phyloP scores from a whole-genome alignment of 2,329 filamentous ascomycete species.

The Aspergillus hortae region DNA sequence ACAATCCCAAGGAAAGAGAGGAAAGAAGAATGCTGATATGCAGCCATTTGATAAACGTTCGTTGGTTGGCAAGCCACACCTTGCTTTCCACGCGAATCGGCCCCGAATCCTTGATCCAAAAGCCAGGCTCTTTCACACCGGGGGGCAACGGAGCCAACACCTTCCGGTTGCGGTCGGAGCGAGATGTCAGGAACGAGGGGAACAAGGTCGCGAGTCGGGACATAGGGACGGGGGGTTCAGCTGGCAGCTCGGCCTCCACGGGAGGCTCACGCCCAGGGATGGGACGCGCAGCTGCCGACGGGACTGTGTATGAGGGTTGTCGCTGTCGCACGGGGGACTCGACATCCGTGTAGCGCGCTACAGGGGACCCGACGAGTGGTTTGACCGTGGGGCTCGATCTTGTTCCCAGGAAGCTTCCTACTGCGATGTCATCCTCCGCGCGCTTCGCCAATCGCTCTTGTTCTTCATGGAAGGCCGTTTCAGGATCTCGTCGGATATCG shows the following conservation, averaged over 20 bases:
- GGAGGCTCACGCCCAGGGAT: slow-evolving; percentile 41
- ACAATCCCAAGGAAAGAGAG: slow-evolving; percentile 76
- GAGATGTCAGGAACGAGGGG: slow-evolving; percentile 76
- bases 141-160: slow-evolving; percentile 65
- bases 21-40: slow-evolving; percentile 88
- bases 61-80: slow-evolving; percentile 97
- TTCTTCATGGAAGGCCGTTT: slow-evolving; percentile 85
- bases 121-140: slow-evolving; percentile 78
- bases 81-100: slow-evolving; percentile 93
- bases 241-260: slow-evolving; percentile 31
- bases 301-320: slow-evolving; percentile 23
- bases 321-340: slow-evolving; percentile 21
- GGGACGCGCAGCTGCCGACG: slow-evolving; percentile 26
- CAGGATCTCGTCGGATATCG: slow-evolving; percentile 91
- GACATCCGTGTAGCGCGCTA: slow-evolving; percentile 22
- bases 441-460: slow-evolving; percentile 77
- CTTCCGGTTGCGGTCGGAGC: slow-evolving; percentile 60
- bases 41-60: slow-evolving; percentile 98
- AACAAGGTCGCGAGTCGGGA: slow-evolving; percentile 67
- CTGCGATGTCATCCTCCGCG: slow-evolving; percentile 81
- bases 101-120: slow-evolving; percentile 93
- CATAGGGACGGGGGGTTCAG: slow-evolving; percentile 46
- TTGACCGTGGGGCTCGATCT: slow-evolving; percentile 27
- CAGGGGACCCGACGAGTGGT: slow-evolving; percentile 33
- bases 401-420: slow-evolving; percentile 78